Conservation (phyloP, 441 rosid species). For the Euphorbia schlechtendalii region DNA sequence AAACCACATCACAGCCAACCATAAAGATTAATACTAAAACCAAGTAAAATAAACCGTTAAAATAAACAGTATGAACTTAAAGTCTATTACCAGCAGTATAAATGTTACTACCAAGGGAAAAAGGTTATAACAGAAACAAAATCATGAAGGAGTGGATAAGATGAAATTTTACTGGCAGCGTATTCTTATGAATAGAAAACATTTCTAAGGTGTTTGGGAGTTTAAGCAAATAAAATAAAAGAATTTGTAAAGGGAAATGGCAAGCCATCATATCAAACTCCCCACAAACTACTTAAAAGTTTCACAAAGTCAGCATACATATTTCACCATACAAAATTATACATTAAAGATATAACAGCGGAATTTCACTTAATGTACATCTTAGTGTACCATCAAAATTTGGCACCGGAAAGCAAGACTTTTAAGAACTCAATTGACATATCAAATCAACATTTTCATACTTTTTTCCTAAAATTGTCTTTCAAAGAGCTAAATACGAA, state of each 20-base stretch:
- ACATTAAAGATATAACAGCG: neutral
- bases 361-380: neutral
- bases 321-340: neutral
- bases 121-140: neutral
- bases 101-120: neutral
- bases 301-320: neutral
- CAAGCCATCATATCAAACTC: neutral
- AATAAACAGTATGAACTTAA: constrained; percentile 1
- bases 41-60: neutral
- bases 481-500: neutral
- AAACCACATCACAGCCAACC: constrained; percentile 22
- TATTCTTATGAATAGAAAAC: neutral
- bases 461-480: neutral
- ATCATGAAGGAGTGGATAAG: neutral
- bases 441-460: neutral
- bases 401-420: constrained; percentile 1
- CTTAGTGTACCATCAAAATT: constrained; percentile 1
- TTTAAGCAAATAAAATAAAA: neutral
- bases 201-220: neutral
- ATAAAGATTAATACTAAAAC: constrained; percentile 6
- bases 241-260: neutral
- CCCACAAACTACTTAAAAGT: neutral
- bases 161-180: neutral
- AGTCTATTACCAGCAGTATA: constrained; percentile 1
- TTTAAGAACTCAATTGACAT: too few relatives aligned